phyloP scores from a whole-genome alignment of 2,329 filamentous ascomycete species.

The Shiraia bambusicola region DNA sequence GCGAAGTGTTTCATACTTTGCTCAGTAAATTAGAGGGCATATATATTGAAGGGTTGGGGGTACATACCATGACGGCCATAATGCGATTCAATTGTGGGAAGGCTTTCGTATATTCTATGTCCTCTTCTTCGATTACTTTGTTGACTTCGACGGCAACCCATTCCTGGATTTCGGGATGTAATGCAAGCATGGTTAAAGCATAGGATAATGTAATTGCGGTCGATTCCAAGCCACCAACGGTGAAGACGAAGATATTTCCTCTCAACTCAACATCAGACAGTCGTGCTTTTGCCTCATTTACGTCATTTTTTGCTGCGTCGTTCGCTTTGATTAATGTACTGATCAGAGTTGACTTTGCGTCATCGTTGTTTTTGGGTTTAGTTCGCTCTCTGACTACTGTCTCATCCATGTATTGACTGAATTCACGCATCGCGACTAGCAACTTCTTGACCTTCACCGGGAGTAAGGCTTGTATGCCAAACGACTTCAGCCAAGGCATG shows the following conservation, averaged over 20 bases:
- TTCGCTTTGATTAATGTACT: conserved; percentile 32
- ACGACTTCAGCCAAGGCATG: conserved; percentile 8
- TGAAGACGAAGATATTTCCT: conserved; percentile 38
- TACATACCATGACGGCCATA: conserved; percentile 48
- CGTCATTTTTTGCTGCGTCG: conserved; percentile 5
- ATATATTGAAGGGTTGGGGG: no score
- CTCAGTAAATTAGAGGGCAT: background rate
- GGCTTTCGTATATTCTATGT: conserved; percentile 43
- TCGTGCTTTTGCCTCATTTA: background rate
- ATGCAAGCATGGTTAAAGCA: conserved; percentile 50
- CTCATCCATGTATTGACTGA: conserved; percentile 22
- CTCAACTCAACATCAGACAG: conserved; percentile 26
- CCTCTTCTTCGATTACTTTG: conserved; percentile 31
- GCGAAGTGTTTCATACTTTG: conserved; percentile 31
- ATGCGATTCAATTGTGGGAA: conserved; percentile 50
- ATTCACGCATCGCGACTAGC: conserved; percentile 13
- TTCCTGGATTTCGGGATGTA: conserved; percentile 52
- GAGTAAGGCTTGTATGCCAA: conserved; percentile 16
- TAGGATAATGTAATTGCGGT: conserved; percentile 54
- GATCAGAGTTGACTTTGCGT: conserved; percentile 24
- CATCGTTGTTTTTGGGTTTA: background rate
- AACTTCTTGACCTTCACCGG: conserved; percentile 20
- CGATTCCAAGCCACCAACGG: conserved; percentile 34
- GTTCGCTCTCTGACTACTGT: conserved; percentile 13
- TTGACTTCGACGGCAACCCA: conserved; percentile 56